Conservation (phyloP, 495 filamentous ascomycete genomes). For the Pseudoneurospora amorphoporcata region DNA sequence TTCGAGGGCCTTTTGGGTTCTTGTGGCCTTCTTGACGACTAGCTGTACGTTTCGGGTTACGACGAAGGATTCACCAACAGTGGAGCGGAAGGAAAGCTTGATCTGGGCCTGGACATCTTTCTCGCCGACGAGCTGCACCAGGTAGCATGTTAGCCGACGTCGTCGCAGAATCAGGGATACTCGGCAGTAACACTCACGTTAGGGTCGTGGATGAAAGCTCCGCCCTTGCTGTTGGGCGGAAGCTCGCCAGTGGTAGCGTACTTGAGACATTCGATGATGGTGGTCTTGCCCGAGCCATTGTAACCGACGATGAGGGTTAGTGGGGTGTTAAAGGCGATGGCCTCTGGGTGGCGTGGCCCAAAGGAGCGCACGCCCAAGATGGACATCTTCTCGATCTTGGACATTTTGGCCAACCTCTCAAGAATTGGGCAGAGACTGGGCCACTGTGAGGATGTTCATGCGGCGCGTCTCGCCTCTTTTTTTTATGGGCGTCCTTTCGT, state of each 20-base stretch:
- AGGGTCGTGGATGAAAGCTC: conserved; percentile 94
- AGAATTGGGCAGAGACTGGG: background rate
- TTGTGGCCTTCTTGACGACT: conserved; percentile 68
- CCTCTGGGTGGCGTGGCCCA: conserved; percentile 62
- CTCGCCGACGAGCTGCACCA: conserved; percentile 61
- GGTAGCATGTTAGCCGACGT: background rate
- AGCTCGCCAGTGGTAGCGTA: conserved; percentile 94
- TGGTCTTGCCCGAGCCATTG: conserved; percentile 97
- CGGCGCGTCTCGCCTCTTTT: background rate
- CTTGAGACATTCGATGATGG: conserved; percentile 98
- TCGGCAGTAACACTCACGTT: conserved; percentile 39
- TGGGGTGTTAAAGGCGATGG: conserved; percentile 82
- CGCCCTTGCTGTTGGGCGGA: conserved; percentile 86
- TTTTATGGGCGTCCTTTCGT: background rate
- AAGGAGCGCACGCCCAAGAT: conserved; percentile 90
- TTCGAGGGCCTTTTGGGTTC: conserved; percentile 70
- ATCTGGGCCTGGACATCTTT: conserved; percentile 88
- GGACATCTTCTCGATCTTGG: conserved; percentile 81
- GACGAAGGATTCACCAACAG: conserved; percentile 65
- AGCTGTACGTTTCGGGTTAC: conserved; percentile 74
- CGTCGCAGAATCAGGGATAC: background rate
- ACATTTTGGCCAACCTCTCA: conserved; percentile 25
- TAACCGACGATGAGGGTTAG: conserved; percentile 92
- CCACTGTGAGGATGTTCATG: conserved; percentile 1
- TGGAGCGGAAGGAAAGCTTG: conserved; percentile 74